A percentile compares a stretch with the other conserved stretches of the same genome.
Evolutionary conservation across 495 filamentous ascomycete genomes (phyloP).

Genomic region (Aspergillus olivimuriae): DNA sequence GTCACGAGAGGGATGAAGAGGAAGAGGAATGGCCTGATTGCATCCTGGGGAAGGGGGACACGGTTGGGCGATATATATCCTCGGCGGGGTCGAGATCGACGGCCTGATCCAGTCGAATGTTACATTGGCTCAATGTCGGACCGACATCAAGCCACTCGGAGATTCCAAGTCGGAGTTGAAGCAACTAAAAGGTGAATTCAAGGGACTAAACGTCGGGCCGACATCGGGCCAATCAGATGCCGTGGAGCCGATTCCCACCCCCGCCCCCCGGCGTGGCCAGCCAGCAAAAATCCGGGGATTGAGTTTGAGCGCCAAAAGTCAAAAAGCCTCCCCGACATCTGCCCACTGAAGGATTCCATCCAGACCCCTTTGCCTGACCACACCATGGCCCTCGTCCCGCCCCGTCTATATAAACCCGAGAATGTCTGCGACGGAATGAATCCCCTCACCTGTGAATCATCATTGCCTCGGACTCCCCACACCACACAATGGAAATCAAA

Average conservation of each 20-base stretch:
- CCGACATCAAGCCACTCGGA: background rate
- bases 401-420: background rate
- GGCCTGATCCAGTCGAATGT: background rate
- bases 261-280: background rate
- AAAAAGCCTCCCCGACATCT: background rate
- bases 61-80: background rate
- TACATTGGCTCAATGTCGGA: background rate
- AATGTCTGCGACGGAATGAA: background rate
- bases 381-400: background rate
- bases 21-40: background rate
- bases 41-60: background rate
- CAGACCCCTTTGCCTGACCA: background rate
- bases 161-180: no score
- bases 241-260: no score
- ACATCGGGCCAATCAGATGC: conserved; percentile 1
- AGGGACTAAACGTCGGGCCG: no score
- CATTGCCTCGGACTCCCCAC: background rate
- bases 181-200: no score
- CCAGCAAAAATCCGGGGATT: background rate
- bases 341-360: background rate
- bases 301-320: background rate
- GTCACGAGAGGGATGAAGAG: background rate
- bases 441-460: background rate
- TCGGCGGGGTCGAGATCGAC: background rate
- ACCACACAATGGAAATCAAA: background rate